A percentile compares a stretch with the other conserved stretches of the same genome.
phyloP scores from a whole-genome alignment of 805 yeast species.

The Alloascoidea hylecoeti region DNA sequence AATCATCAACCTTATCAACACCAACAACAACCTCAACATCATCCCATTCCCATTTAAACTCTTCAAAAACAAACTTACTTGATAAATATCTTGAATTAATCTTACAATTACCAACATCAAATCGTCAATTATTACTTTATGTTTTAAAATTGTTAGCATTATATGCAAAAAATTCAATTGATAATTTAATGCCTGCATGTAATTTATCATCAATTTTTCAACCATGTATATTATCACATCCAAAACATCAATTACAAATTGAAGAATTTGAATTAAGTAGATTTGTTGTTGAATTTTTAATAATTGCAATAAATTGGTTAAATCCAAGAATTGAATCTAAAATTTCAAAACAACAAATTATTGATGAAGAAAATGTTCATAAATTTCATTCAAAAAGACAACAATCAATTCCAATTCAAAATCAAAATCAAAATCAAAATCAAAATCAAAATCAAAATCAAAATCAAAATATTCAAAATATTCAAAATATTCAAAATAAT shows the following conservation, averaged over 20 bases:
- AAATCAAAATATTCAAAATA: neutral
- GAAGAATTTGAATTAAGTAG: conserved; percentile 83
- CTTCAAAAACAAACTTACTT: too few relatives aligned
- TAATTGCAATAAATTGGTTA: conserved; percentile 70
- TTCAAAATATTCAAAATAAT: neutral
- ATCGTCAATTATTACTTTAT: conserved; percentile 74
- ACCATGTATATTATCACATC: conserved; percentile 93
- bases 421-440: neutral
- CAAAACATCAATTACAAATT: conserved; percentile 83
- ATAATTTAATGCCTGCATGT: conserved; percentile 83
- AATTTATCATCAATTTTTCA: conserved; percentile 94
- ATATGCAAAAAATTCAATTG: conserved; percentile 64
- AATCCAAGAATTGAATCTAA: conserved; percentile 25
- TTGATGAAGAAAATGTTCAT: neutral
- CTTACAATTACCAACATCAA: conserved; percentile 52
- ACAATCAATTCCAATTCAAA: neutral
- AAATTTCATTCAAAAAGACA: neutral
- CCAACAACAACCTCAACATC: too few relatives aligned
- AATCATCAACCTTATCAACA: too few relatives aligned
- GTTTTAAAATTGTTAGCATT: conserved; percentile 75
- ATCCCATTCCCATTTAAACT: too few relatives aligned
- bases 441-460: neutral
- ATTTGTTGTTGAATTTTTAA: conserved; percentile 75
- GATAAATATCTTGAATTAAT: conserved; percentile 59
- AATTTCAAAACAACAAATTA: neutral